A percentile compares a stretch with the other conserved stretches of the same genome.
These are phyloP conservation scores for Xylaria sp. DNA, from an alignment of 2,329 filamentous ascomycete species.

Conservation along the genomic window DNA sequence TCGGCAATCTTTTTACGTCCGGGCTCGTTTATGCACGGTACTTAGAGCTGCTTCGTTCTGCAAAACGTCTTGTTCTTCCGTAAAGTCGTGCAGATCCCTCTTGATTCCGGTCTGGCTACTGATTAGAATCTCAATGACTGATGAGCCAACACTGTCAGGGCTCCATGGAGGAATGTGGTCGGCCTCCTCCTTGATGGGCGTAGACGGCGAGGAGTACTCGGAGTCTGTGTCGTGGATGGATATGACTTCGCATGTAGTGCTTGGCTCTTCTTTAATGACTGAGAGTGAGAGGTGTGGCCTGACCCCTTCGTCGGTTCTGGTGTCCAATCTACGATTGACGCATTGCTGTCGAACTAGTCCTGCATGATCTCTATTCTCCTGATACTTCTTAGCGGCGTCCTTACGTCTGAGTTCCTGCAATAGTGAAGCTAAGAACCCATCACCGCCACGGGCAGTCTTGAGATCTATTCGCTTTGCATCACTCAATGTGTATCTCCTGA, in stretches of 20 bases:
- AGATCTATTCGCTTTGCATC: conserved; percentile 36
- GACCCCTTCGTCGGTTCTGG: not conserved
- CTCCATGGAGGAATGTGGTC: conserved; percentile 13
- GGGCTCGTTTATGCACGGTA: conserved; percentile 18
- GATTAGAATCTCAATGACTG: conserved; percentile 9
- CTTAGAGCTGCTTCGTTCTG: conserved; percentile 1
- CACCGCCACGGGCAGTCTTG: conserved; percentile 31
- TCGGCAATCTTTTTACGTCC: not conserved
- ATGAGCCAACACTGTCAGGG: conserved; percentile 16
- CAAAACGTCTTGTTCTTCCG: not conserved
- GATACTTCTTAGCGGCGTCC: not conserved
- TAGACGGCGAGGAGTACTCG: conserved; percentile 23
- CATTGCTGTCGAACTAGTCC: conserved; percentile 11
- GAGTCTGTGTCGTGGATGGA: conserved; percentile 32
- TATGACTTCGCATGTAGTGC: conserved; percentile 15
- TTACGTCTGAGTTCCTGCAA: conserved; percentile 30
- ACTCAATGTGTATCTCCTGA: conserved; percentile 39
- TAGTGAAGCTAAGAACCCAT: conserved; percentile 39
- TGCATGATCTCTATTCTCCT: not conserved
- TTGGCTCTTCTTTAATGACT: conserved; percentile 22
- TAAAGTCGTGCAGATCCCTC: conserved; percentile 10
- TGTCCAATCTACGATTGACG: conserved; percentile 1
- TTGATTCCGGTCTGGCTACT: conserved; percentile 18
- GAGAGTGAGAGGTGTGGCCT: not conserved
- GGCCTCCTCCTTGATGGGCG: conserved; percentile 10